phyloP scores from a whole-genome alignment of 2,329 filamentous ascomycete genomes.

The Lasiodiplodia sp. region DNA sequence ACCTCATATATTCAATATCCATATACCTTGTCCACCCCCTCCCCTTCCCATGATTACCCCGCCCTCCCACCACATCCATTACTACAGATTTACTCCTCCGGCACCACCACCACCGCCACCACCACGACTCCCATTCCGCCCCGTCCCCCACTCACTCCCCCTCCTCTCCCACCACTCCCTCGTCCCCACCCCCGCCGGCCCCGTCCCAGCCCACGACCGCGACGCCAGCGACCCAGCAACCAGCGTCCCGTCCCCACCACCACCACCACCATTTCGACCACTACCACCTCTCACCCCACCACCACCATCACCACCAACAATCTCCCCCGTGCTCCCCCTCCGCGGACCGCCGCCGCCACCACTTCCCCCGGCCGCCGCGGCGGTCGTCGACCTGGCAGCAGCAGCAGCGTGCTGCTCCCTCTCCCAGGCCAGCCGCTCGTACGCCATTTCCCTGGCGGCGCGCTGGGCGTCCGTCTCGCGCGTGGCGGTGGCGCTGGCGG shows the following conservation, averaged over 20 bases:
- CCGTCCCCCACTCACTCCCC: neutral
- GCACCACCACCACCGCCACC: neutral
- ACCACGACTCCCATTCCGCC: neutral
- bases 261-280: neutral
- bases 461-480: conserved; percentile 45
- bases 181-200: neutral
- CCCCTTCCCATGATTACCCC: neutral
- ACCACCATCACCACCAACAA: neutral
- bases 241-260: neutral
- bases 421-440: conserved; percentile 49
- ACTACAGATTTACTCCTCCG: neutral
- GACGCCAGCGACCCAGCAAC: neutral
- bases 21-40: neutral
- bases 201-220: neutral
- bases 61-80: neutral
- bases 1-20: neutral
- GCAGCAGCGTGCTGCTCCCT: conserved; percentile 36
- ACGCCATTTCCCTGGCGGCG: conserved; percentile 45
- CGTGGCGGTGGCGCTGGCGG: conserved; percentile 35
- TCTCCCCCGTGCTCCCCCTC: neutral
- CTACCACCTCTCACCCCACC: neutral
- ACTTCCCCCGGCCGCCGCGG: neutral
- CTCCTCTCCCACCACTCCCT: conserved; percentile 21
- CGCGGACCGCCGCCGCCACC: too few species aligned
- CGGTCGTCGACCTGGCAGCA: neutral